phyloP scores from a whole-genome alignment of 2,329 filamentous ascomycete species.

The Alternaria dauci region DNA sequence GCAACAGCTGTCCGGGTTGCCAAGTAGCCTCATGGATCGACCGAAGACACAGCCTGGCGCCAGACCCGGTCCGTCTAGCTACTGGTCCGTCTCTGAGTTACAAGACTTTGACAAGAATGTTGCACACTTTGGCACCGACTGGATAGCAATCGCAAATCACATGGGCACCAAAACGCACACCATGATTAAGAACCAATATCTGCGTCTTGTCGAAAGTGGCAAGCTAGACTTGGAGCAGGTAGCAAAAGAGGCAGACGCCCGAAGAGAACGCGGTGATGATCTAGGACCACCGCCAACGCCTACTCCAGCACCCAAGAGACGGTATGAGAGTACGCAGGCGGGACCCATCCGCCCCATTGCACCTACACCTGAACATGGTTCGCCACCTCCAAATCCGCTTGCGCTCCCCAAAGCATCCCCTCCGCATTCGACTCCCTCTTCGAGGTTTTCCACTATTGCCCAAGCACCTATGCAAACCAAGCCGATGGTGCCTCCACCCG shows the following conservation, averaged over 20 bases:
- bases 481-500: slow-evolving; percentile 32
- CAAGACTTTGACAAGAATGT: slow-evolving; percentile 78
- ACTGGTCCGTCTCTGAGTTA: slow-evolving; percentile 86
- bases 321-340: slow-evolving; percentile 55
- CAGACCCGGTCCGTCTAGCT: slow-evolving; percentile 75
- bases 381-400: slow-evolving; percentile 35
- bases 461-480: slow-evolving; percentile 45
- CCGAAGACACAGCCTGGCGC: slow-evolving; percentile 44
- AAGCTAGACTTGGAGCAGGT: slow-evolving; percentile 53
- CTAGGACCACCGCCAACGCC: slow-evolving; percentile 59
- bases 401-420: slow-evolving; percentile 52
- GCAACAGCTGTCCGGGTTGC: slow-evolving; percentile 25
- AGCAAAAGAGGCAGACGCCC: slow-evolving; percentile 54
- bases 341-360: slow-evolving; percentile 54
- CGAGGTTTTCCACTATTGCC: slow-evolving; percentile 44
- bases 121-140: slow-evolving; percentile 80
- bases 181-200: slow-evolving; percentile 71
- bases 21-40: slow-evolving; percentile 46
- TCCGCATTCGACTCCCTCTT: slow-evolving; percentile 34
- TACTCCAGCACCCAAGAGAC: slow-evolving; percentile 57
- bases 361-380: slow-evolving; percentile 56
- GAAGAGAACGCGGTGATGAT: slow-evolving; percentile 55
- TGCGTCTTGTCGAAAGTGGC: slow-evolving; percentile 56
- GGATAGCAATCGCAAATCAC: slow-evolving; percentile 75
- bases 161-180: slow-evolving; percentile 86